These are phyloP conservation scores for Neurospora sp. DNA, from an alignment of 495 filamentous ascomycete species.

Conservation along the genomic window DNA sequence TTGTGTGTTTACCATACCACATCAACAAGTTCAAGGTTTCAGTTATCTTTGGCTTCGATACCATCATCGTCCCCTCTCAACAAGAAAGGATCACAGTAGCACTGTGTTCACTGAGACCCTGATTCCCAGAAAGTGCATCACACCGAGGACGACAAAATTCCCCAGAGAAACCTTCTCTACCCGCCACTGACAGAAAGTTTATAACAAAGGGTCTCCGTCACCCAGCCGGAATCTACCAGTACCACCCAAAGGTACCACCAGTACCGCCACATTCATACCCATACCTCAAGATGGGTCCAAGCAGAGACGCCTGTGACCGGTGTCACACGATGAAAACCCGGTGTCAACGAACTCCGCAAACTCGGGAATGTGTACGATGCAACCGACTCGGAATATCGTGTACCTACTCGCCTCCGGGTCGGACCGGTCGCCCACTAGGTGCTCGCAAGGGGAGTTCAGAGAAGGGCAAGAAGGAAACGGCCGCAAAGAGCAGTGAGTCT, in stretches of 20 bases:
- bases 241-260: not conserved
- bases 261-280: not conserved
- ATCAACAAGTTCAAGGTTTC: not conserved
- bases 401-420: not conserved
- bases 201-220: not conserved
- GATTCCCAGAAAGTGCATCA: not conserved
- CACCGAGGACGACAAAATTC: not conserved
- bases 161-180: not conserved
- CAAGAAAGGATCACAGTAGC: not conserved
- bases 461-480: not conserved
- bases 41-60: not conserved
- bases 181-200: not conserved
- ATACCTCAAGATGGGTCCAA: not conserved
- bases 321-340: not conserved
- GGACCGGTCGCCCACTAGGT: not conserved
- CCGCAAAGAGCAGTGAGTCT: not conserved
- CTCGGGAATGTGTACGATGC: not conserved
- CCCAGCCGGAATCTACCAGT: not conserved
- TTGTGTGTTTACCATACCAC: not conserved
- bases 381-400: not conserved
- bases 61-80: not conserved
- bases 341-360: not conserved
- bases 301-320: not conserved
- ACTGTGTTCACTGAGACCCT: not conserved
- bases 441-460: not conserved